Conservation (phyloP, 2,329 filamentous ascomycete species). For the Pseudogymnoascus destructans region DNA sequence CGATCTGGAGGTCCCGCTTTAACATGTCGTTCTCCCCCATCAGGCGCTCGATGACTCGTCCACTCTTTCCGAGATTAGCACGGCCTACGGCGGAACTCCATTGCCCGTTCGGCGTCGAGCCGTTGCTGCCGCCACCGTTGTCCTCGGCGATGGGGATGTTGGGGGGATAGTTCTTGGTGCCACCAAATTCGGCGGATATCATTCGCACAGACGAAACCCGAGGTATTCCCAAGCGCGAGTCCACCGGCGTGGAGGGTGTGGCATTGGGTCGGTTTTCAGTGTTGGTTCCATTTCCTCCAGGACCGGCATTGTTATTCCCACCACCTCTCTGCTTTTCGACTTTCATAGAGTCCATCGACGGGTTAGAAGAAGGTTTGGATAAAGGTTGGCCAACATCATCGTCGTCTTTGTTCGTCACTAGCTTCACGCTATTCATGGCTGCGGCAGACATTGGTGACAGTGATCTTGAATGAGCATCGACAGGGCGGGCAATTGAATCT, state of each 20-base stretch:
- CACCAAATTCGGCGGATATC: constrained; percentile 24
- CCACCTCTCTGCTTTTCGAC: background rate
- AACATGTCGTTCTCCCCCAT: constrained; percentile 70
- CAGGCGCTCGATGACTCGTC: constrained; percentile 66
- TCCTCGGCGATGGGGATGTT: constrained; percentile 17
- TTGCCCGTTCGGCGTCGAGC: constrained; percentile 15
- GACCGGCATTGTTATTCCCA: background rate
- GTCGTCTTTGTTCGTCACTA: constrained; percentile 7
- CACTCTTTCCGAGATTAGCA: constrained; percentile 59
- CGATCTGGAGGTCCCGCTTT: constrained; percentile 58
- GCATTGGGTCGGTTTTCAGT: background rate
- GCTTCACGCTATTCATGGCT: constrained; percentile 21
- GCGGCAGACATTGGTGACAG: constrained; percentile 20
- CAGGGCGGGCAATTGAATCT: constrained; percentile 3
- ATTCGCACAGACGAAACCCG: constrained; percentile 16
- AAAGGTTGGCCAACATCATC: background rate
- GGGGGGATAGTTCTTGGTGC: constrained; percentile 17
- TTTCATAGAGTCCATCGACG: background rate
- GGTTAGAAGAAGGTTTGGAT: background rate
- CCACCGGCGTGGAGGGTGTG: background rate
- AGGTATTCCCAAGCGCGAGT: background rate
- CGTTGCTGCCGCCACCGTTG: background rate
- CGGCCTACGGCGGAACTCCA: constrained; percentile 59
- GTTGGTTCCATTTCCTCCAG: background rate
- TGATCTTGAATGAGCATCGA: constrained; percentile 17